phyloP scores from a whole-genome alignment of 2,329 filamentous ascomycete species.

The Chrysosporium queenslandicum region DNA sequence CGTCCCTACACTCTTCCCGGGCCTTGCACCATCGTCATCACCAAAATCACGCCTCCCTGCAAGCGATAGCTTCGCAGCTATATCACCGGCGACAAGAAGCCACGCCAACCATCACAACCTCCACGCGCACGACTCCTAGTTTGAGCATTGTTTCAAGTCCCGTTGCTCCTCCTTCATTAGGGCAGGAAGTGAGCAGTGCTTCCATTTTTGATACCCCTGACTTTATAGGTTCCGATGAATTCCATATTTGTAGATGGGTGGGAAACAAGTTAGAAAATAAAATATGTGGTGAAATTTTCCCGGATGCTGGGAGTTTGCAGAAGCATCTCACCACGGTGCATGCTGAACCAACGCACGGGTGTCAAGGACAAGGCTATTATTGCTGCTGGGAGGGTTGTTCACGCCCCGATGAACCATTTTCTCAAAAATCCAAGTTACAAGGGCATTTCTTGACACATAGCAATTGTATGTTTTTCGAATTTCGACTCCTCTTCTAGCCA shows the following conservation, averaged over 20 bases:
- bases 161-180: slow-evolving; percentile 30
- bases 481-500: not conserved
- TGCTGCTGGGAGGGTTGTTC: slow-evolving; percentile 37
- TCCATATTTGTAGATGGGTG: slow-evolving; percentile 34
- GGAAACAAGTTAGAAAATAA: slow-evolving; percentile 15
- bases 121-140: slow-evolving; percentile 11
- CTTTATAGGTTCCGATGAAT: slow-evolving; percentile 26
- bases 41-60: not conserved
- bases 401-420: slow-evolving; percentile 36
- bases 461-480: slow-evolving; percentile 28
- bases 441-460: slow-evolving; percentile 38
- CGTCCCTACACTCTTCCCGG: slow-evolving; percentile 4
- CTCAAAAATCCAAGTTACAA: slow-evolving; percentile 38
- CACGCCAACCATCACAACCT: slow-evolving; percentile 2
- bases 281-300: slow-evolving; percentile 30
- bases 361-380: slow-evolving; percentile 36
- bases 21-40: slow-evolving; percentile 5
- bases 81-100: not conserved
- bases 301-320: slow-evolving; percentile 30
- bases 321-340: slow-evolving; percentile 32
- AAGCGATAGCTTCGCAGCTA: slow-evolving; percentile 1
- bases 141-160: slow-evolving; percentile 20
- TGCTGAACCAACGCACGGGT: slow-evolving; percentile 31
- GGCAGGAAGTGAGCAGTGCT: slow-evolving; percentile 27
- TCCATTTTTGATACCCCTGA: slow-evolving; percentile 32